Percentiles rank a stretch among this genome's conserved stretches.
phyloP scores from a whole-genome alignment of 148 eudicot species.

The Spergularia bocconei region DNA sequence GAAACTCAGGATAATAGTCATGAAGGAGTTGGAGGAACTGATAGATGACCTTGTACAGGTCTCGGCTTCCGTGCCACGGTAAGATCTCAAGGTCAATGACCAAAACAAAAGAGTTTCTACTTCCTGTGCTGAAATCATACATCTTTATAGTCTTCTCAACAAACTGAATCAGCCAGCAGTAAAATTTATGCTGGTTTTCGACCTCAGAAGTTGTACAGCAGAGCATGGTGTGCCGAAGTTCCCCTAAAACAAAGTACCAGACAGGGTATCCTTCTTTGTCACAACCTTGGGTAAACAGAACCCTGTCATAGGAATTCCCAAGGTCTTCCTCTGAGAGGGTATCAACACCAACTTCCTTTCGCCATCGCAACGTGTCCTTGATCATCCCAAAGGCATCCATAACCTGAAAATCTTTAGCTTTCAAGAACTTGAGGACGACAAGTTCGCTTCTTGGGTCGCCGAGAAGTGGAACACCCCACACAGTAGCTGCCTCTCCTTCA shows the following conservation, averaged over 20 bases:
- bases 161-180: slow-evolving; percentile 45
- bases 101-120: slow-evolving; percentile 31
- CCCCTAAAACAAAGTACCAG: slow-evolving; percentile 48
- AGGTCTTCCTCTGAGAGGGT: slow-evolving; percentile 36
- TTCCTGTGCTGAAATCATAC: slow-evolving; percentile 34
- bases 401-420: slow-evolving; percentile 38
- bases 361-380: slow-evolving; percentile 43
- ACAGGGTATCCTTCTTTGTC: slow-evolving; percentile 44
- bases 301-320: slow-evolving; percentile 33
- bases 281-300: slow-evolving; percentile 37
- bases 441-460: slow-evolving; percentile 34
- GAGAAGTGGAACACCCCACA: slow-evolving; percentile 51
- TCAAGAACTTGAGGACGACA: slow-evolving; percentile 42
- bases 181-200: slow-evolving; percentile 35
- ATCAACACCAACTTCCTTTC: slow-evolving; percentile 43
- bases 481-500: slow-evolving; percentile 23
- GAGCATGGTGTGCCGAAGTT: slow-evolving; percentile 34
- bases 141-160: slow-evolving; percentile 44
- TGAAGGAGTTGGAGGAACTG: slow-evolving; percentile 42
- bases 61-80: slow-evolving; percentile 36
- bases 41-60: slow-evolving; percentile 36
- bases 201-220: slow-evolving; percentile 34
- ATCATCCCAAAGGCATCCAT: slow-evolving; percentile 43
- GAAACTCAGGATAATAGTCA: slow-evolving; percentile 55
- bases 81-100: slow-evolving; percentile 50